phyloP scores from a whole-genome alignment of 1,139 yeast genomes.

The Torulaspora globosa region DNA sequence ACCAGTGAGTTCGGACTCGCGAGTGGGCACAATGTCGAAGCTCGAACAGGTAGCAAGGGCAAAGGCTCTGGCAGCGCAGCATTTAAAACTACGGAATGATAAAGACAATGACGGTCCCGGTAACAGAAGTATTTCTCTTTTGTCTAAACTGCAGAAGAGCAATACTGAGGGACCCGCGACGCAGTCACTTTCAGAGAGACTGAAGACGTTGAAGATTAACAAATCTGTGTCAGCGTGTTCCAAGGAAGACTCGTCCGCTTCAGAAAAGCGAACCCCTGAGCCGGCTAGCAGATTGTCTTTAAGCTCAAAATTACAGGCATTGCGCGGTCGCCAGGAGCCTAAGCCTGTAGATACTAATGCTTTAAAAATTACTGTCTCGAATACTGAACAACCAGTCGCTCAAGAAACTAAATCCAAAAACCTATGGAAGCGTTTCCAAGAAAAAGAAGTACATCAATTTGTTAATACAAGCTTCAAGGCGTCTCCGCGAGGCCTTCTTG shows the following conservation, averaged over 20 bases:
- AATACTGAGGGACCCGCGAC: neutral
- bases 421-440: constrained; percentile 1
- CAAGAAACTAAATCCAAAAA: neutral
- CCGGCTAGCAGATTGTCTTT: neutral
- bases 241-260: neutral
- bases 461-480: neutral
- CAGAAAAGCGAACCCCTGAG: neutral
- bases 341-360: neutral
- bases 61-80: constrained; percentile 15
- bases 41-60: constrained; percentile 27
- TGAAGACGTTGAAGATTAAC: neutral
- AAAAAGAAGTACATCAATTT: neutral
- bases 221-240: neutral
- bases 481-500: neutral
- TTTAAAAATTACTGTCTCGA: neutral
- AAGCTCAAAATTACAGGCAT: constrained; percentile 12
- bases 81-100: neutral
- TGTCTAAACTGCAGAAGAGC: constrained; percentile 12
- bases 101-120: neutral
- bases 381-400: neutral
- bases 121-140: constrained; percentile 8
- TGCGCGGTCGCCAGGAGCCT: constrained; percentile 6
- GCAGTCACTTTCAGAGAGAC: constrained; percentile 10
- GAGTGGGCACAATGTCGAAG: constrained; percentile 19
- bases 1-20: constrained; percentile 13